Percentiles rank a stretch among this genome's conserved stretches.
phyloP scores from a whole-genome alignment of 495 filamentous ascomycete genomes.

The Glonium stellatum region DNA sequence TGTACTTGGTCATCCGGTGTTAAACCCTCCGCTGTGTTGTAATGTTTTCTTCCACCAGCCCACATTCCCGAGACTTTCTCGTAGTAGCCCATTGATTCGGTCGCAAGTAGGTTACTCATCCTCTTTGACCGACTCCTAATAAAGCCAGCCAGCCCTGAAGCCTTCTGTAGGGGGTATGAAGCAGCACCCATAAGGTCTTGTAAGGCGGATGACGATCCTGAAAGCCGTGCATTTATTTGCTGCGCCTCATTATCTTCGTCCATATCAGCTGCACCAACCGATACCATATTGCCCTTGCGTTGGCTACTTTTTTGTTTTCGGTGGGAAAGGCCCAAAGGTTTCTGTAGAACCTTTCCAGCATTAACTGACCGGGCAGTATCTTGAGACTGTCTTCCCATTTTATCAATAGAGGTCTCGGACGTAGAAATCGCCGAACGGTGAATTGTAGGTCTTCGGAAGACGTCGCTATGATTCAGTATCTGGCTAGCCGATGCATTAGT shows the following conservation, averaged over 20 bases:
- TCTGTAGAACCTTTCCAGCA: slow-evolving; percentile 7
- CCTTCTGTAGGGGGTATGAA: slow-evolving; percentile 75
- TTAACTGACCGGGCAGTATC: slow-evolving; percentile 39
- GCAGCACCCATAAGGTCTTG: slow-evolving; percentile 70
- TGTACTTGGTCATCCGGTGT: slow-evolving; percentile 54
- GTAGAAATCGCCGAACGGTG: slow-evolving; percentile 26
- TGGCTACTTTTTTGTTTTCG: background rate
- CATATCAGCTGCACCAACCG: slow-evolving; percentile 15
- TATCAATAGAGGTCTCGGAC: slow-evolving; percentile 29
- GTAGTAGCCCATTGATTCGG: slow-evolving; percentile 94
- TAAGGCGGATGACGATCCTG: slow-evolving; percentile 49
- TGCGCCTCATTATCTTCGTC: slow-evolving; percentile 16
- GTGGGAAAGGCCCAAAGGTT: slow-evolving; percentile 15
- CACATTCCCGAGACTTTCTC: slow-evolving; percentile 98
- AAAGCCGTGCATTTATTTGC: slow-evolving; percentile 22
- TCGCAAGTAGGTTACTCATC: slow-evolving; percentile 80
- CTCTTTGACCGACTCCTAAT: slow-evolving; percentile 66
- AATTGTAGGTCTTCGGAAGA: slow-evolving; percentile 82
- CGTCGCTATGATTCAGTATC: slow-evolving; percentile 77
- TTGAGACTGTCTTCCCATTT: slow-evolving; percentile 37
- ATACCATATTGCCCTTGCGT: slow-evolving; percentile 1
- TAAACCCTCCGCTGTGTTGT: slow-evolving; percentile 65
- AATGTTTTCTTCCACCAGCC: slow-evolving; percentile 85
- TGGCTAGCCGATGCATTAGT: slow-evolving; percentile 77
- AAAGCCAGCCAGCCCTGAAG: slow-evolving; percentile 77